These are phyloP conservation scores for Scenedesmus sp. DNA, from an alignment of 163 green algal genomes.

Conservation along the genomic window DNA sequence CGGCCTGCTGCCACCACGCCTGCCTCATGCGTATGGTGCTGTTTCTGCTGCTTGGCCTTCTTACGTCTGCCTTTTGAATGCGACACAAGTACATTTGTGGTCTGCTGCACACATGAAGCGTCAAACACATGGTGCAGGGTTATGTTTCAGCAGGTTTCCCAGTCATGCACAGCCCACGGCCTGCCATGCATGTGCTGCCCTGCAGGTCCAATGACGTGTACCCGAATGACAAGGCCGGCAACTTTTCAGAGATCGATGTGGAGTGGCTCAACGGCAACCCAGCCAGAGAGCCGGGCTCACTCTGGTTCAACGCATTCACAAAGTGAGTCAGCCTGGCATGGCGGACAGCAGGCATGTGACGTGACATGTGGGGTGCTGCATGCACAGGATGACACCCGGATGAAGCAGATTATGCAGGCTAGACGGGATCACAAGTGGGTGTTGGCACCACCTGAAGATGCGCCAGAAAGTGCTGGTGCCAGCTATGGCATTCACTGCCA, in stretches of 20 bases:
- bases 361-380: background rate
- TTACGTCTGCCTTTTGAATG: background rate
- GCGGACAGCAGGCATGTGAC: background rate
- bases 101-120: background rate
- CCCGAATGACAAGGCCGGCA: background rate
- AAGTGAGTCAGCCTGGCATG: background rate
- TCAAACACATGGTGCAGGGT: background rate
- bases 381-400: background rate
- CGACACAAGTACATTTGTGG: background rate
- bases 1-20: background rate
- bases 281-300: background rate
- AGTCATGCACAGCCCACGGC: background rate
- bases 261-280: slow-evolving; percentile 50
- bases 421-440: no score
- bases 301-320: slow-evolving; percentile 39
- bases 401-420: no score
- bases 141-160: background rate
- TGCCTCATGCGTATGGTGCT: background rate
- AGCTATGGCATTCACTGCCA: no score
- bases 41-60: background rate
- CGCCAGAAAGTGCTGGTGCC: no score
- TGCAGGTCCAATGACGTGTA: background rate
- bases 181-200: background rate
- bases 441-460: no score
- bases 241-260: slow-evolving; percentile 39